A percentile compares a stretch with the other conserved stretches of the same genome.
phyloP scores from a whole-genome alignment of 2,329 filamentous ascomycete species.

The Rachicladosporium sp. region DNA sequence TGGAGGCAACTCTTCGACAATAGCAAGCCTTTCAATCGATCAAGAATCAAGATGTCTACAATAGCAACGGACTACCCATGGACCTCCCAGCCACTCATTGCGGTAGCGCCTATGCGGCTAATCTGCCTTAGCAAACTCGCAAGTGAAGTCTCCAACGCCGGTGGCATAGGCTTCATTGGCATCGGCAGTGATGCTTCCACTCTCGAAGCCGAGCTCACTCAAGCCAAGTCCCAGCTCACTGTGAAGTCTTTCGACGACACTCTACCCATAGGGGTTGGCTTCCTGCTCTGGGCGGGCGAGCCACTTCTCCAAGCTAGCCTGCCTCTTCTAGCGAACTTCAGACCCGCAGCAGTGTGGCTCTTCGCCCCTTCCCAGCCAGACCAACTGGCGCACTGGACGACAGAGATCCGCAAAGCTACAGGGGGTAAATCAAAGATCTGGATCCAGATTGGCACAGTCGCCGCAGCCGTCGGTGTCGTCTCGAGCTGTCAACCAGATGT shows the following conservation, averaged over 20 bases:
- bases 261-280: constrained; percentile 48
- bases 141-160: constrained; percentile 45
- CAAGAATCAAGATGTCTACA: too few relatives aligned
- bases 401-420: constrained; percentile 20
- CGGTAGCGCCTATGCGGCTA: constrained; percentile 56
- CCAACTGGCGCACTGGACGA: constrained; percentile 22
- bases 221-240: constrained; percentile 13
- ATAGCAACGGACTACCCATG: constrained; percentile 41
- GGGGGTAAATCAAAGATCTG: constrained; percentile 37
- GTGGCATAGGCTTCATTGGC: constrained; percentile 36
- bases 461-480: constrained; percentile 37
- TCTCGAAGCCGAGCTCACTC: constrained; percentile 21
- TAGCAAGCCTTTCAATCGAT: too few relatives aligned
- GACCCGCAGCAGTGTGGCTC: constrained; percentile 53
- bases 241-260: constrained; percentile 9
- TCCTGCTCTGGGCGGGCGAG: constrained; percentile 42
- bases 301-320: constrained; percentile 31
- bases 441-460: constrained; percentile 50
- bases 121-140: constrained; percentile 46
- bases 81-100: constrained; percentile 45
- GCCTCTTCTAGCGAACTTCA: constrained; percentile 35
- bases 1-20: too few relatives aligned
- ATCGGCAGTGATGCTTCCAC: constrained; percentile 30
- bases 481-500: constrained; percentile 40
- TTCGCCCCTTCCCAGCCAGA: constrained; percentile 45